A percentile compares a stretch with the other conserved stretches of the same genome.
phyloP scores from a whole-genome alignment of 805 yeast species.

The Torulaspora gathmanii region DNA sequence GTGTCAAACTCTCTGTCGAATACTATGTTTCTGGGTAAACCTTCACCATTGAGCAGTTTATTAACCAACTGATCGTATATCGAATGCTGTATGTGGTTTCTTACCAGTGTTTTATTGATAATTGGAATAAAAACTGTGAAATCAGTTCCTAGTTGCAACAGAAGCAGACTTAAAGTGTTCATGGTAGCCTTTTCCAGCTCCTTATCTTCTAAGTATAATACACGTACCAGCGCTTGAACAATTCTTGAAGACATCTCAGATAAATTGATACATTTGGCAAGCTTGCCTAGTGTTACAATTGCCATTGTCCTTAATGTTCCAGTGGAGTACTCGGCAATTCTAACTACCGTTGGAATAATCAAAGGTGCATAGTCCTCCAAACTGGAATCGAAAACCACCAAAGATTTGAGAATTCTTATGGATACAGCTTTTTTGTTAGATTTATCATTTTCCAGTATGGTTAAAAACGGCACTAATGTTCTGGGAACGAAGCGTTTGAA shows the following conservation, averaged over 20 bases:
- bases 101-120: conserved; percentile 60
- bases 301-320: conserved; percentile 62
- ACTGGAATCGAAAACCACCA: conserved; percentile 81
- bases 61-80: conserved; percentile 77
- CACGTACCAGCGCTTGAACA: conserved; percentile 77
- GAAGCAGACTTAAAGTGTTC: conserved; percentile 72
- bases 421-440: conserved; percentile 58
- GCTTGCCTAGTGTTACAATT: conserved; percentile 74
- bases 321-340: conserved; percentile 69
- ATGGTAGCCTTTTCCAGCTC: conserved; percentile 63
- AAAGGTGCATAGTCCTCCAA: conserved; percentile 85
- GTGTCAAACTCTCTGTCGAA: conserved; percentile 55
- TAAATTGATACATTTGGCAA: conserved; percentile 66
- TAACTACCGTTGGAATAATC: conserved; percentile 79
- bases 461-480: conserved; percentile 68
- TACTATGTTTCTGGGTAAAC: conserved; percentile 70
- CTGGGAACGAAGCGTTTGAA: conserved; percentile 79
- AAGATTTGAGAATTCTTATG: conserved; percentile 69
- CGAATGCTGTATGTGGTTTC: conserved; percentile 61
- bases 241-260: conserved; percentile 88
- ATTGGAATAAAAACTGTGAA: conserved; percentile 83
- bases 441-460: conserved; percentile 69
- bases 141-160: conserved; percentile 78
- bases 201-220: conserved; percentile 47
- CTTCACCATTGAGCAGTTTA: conserved; percentile 76